phyloP scores from a whole-genome alignment of 192 early-diverging fungal species.

The Radiomyces spectabilis region DNA sequence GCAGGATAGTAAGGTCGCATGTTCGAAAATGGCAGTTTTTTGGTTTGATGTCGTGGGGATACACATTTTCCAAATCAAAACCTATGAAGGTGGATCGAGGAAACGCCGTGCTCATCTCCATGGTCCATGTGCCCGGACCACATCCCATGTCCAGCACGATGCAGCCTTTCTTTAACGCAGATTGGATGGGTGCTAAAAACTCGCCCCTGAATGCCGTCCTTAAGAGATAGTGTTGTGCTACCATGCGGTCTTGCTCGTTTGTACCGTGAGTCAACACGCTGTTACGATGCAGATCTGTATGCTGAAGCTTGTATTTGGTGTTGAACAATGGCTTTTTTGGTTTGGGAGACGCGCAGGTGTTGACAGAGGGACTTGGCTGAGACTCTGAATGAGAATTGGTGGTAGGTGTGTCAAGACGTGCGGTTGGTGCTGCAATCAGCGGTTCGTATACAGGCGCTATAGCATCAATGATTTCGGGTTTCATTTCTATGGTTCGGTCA shows the following conservation, averaged over 20 bases:
- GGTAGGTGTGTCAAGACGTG: too few relatives aligned
- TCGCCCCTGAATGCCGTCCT: constrained; percentile 9
- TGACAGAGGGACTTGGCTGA: too few relatives aligned
- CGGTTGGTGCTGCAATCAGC: too few relatives aligned
- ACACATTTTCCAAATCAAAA: constrained; percentile 3
- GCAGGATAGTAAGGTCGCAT: not conserved
- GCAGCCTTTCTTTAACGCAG: not conserved
- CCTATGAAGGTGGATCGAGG: constrained; percentile 17
- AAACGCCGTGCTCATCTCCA: constrained; percentile 8
- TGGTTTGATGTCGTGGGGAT: constrained; percentile 13
- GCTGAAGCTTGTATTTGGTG: too few relatives aligned
- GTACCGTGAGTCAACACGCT: not conserved
- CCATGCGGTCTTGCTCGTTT: constrained; percentile 19
- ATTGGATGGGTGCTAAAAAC: constrained; percentile 7
- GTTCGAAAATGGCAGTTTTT: constrained; percentile 7
- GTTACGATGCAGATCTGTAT: too few relatives aligned
- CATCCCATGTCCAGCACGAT: constrained; percentile 19
- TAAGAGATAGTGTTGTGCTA: constrained; percentile 27
- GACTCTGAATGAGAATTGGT: too few relatives aligned
- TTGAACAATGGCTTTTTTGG: too few relatives aligned
- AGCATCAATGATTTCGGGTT: too few relatives aligned
- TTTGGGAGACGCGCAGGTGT: too few relatives aligned
- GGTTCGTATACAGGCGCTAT: too few relatives aligned
- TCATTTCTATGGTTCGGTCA: too few relatives aligned
- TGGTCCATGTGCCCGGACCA: constrained; percentile 22